Base-by-base conservation (phyloP, 2,329 filamentous ascomycete species). In the Fonsecaea monophora region DNA sequence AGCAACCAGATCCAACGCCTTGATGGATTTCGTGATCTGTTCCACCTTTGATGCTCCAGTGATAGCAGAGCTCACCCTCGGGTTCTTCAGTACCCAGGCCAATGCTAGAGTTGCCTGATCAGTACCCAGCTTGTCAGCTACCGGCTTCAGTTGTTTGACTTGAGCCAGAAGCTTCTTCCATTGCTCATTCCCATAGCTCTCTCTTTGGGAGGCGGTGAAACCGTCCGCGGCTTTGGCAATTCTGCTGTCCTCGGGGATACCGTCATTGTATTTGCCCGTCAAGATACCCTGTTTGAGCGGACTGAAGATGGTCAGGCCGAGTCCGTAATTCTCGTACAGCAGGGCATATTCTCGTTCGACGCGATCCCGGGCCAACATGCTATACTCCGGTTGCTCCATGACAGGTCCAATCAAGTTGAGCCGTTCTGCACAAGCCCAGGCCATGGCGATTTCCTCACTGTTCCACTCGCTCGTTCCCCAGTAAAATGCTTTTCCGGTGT, bases 401-500 rank as follows among this genome's bases (percentile, higher is more conserved):
- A 89, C 67, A 12, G 87, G 87, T 18, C 85, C 87, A 70, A 90
- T 85, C 53, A 91, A 79, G 18, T 84, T 82, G 4, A 90, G 82
- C 63, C 82, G 82, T 69, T 88, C 85, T 25, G 88, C 88, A 67
- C 86, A 82, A 13, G 85, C 80, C 81, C 85, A 87, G 0, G 89
- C 89, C 71, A 86, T 82, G 12, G 84, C 84, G 73, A 91, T 90
- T 78, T 91, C 89, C 65, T 87, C 85, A 42, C 88, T 86, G 69
- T 82, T 84, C 88, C 89, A 91, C 77, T 90, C 87, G 1, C 86
- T 89, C 0, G 88, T 90, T 58, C 87, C 89, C 88, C 88, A 90
- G 81, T 91, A 90, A 70, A 92, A 86, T 2, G 87, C 86, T 79
- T 90, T 87, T 63, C 89, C 90, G 0, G 82, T 83, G 74, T 88